Evolutionary conservation across 1,139 yeast species (phyloP).

Genomic region (Saccharomyces hybrid): DNA sequence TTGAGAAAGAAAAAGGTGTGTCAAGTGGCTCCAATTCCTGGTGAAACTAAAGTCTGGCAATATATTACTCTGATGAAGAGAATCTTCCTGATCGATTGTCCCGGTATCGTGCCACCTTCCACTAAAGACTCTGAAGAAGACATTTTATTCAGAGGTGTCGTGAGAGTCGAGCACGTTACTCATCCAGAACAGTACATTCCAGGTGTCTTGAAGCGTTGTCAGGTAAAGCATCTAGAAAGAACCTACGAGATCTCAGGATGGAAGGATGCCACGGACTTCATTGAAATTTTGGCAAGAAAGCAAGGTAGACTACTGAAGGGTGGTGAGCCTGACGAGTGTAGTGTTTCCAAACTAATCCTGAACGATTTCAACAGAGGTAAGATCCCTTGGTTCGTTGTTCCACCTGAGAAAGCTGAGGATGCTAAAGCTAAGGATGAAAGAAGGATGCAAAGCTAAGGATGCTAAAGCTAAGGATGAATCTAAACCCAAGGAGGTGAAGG

Average conservation of each 20-base stretch:
- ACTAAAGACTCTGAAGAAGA: slow-evolving; percentile 86
- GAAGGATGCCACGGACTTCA: slow-evolving; percentile 74
- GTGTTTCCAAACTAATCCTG: slow-evolving; percentile 82
- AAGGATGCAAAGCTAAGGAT: slow-evolving; percentile 43
- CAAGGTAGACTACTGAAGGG: slow-evolving; percentile 90
- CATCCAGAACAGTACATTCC: slow-evolving; percentile 94
- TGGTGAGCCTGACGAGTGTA: slow-evolving; percentile 94
- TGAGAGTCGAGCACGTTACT: slow-evolving; percentile 92
- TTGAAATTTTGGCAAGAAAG: slow-evolving; percentile 85
- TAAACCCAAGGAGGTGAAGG: slow-evolving; percentile 2
- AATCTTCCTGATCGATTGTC: slow-evolving; percentile 92
- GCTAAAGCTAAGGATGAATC: slow-evolving; percentile 29
- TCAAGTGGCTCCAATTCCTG: slow-evolving; percentile 96
- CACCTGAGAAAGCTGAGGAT: slow-evolving; percentile 59
- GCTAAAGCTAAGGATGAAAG: too few relatives aligned
- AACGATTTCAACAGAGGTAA: slow-evolving; percentile 95
- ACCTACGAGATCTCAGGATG: slow-evolving; percentile 93
- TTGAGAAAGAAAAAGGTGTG: slow-evolving; percentile 92
- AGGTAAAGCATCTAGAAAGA: slow-evolving; percentile 84
- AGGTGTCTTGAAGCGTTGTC: slow-evolving; percentile 76
- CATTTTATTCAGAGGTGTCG: slow-evolving; percentile 91
- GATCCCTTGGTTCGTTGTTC: slow-evolving; percentile 95
- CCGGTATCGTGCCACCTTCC: slow-evolving; percentile 97
- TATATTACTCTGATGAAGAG: slow-evolving; percentile 94
- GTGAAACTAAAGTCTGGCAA: slow-evolving; percentile 99